Base-by-base conservation (phyloP, 768 basidiomycete genomes). In the Pholiota conissans region DNA sequence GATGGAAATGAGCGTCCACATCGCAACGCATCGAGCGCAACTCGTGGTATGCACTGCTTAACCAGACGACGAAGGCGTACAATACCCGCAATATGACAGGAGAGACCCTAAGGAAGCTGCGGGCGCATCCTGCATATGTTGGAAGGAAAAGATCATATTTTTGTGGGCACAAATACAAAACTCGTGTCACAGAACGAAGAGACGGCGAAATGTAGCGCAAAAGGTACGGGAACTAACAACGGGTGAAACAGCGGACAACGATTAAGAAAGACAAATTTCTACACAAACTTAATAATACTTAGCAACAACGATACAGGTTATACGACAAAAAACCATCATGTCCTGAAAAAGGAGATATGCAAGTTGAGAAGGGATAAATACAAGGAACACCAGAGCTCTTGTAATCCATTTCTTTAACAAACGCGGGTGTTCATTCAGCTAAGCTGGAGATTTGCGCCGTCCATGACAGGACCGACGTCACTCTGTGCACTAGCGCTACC, bases 391-490 rank as follows among this genome's bases (percentile, higher is more conserved):
- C n/a, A n/a, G 32, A 39, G 4, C 34, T 11, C 13, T 9, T 20
- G 7, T 28, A 22, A 18, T 32, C 11, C n/a, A 30, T 40, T n/a
- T 18, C 48, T 16, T 28, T 14, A 0, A 49, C 48, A 49, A 49
- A 22, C 13, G 24, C 5, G 27, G 14, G 29, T 4, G 27, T 4
- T 18, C 16, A 35, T 56, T 56, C 60, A 78, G 61, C 71, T 73
- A 29, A 87, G 69, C 66, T 82, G 79, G 30, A 85, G 75, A 64
- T 81, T 79, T 56, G 73, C 78, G 1, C 81, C 85, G 50, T 87
- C 85, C 22, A 67, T 65, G 32, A 86, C 67, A 1, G 87, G 89
- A 1, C 82, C 88, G 32, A 67, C 71, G 14, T 80, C 81, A 8
- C 79, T 81, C 18, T 85, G 84, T 61, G 82, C 65, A 27, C 74